phyloP scores from a whole-genome alignment of 1,284 basidiomycete species.

The Ganoderma multipileum region DNA sequence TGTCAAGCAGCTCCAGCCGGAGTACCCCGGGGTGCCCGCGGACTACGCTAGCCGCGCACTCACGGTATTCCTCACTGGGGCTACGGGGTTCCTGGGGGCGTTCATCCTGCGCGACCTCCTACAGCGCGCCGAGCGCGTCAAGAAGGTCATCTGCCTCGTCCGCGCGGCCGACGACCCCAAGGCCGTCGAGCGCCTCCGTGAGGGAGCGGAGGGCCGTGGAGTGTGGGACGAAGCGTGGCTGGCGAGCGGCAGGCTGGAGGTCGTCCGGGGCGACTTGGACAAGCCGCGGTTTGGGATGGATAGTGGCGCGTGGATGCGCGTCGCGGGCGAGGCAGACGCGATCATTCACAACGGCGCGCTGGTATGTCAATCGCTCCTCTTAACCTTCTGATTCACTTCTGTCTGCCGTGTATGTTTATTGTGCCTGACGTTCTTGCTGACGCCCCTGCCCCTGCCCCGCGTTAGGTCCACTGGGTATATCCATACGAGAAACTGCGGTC shows the following conservation, averaged over 20 bases:
- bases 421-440: background rate
- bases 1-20: constrained; percentile 60
- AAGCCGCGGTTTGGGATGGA: constrained; percentile 81
- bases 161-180: constrained; percentile 73
- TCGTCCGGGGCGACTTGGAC: constrained; percentile 90
- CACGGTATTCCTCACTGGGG: constrained; percentile 95
- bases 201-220: constrained; percentile 84
- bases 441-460: constrained; percentile 1
- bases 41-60: constrained; percentile 63
- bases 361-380: constrained; percentile 53
- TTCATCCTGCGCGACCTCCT: constrained; percentile 91
- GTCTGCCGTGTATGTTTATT: background rate
- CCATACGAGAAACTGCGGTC: constrained; percentile 94
- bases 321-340: constrained; percentile 82
- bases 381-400: background rate
- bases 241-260: constrained; percentile 71
- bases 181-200: constrained; percentile 77
- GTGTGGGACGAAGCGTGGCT: constrained; percentile 96
- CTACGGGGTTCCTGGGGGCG: constrained; percentile 96
- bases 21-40: constrained; percentile 63
- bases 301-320: constrained; percentile 67
- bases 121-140: constrained; percentile 63
- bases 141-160: constrained; percentile 92
- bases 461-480: constrained; percentile 98
- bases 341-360: constrained; percentile 97